phyloP scores from a whole-genome alignment of 352 stramenopile genomes.

The Pythium coloratum region DNA sequence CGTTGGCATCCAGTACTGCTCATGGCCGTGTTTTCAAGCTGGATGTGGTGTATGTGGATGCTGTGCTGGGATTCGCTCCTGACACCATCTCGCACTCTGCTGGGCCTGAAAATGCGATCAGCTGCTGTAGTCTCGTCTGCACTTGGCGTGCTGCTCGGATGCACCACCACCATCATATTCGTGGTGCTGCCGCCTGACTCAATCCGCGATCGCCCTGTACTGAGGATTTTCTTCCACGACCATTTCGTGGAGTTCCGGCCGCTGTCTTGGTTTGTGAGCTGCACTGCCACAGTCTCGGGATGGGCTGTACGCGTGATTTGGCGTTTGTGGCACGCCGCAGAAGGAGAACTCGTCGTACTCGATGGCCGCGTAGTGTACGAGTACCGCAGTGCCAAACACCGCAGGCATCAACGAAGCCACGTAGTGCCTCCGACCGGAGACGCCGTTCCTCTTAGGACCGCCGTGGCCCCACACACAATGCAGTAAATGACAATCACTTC shows the following conservation, averaged over 20 bases:
- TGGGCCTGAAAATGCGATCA: background rate
- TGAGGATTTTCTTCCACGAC: background rate
- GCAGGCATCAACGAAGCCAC: background rate
- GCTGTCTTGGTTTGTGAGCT: background rate
- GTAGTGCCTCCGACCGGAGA: background rate
- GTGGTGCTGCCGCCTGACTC: background rate
- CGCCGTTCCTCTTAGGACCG: background rate
- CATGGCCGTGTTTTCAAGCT: background rate
- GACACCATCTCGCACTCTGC: background rate
- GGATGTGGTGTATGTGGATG: conserved; percentile 9
- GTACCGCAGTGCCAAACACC: background rate
- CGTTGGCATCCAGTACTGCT: background rate
- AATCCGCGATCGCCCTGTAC: background rate
- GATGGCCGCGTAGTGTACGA: conserved; percentile 1
- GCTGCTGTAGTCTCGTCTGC: background rate
- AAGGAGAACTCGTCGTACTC: background rate
- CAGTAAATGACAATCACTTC: background rate
- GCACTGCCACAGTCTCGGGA: background rate
- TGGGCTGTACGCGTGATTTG: background rate
- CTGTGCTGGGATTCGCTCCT: background rate
- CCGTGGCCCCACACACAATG: background rate
- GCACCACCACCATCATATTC: background rate
- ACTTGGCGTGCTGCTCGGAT: background rate
- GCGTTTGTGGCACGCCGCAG: background rate
- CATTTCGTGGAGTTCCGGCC: background rate